Conservation (phyloP, 176 grass and related monocot genomes). For the Oryza australiensis region DNA sequence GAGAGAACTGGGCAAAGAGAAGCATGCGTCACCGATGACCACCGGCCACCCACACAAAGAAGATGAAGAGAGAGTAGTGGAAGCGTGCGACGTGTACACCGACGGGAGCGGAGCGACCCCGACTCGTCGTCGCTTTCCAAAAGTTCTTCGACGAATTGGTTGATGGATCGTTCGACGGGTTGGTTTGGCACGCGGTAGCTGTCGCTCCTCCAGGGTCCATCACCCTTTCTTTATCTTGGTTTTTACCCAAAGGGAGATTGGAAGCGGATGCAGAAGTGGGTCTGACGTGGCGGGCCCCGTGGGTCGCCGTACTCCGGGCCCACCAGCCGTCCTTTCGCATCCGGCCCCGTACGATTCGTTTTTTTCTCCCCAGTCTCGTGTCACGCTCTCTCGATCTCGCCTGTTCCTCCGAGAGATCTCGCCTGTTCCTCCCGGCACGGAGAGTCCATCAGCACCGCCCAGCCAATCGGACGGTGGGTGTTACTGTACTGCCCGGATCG, state of each 20-base stretch:
- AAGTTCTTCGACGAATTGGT: background rate
- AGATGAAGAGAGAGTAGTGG: background rate
- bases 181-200: background rate
- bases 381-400: background rate
- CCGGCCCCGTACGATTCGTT: background rate
- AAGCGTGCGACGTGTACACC: background rate
- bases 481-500: background rate
- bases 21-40: background rate
- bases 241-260: conserved; percentile 11
- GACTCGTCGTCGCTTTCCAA: background rate
- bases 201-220: background rate
- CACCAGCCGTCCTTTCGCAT: background rate
- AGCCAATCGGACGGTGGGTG: background rate
- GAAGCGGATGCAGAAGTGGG: background rate
- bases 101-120: background rate
- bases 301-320: background rate
- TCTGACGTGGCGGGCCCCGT: background rate
- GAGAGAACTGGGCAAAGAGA: background rate
- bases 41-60: conserved; percentile 12
- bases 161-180: background rate
- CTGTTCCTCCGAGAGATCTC: background rate
- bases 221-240: background rate
- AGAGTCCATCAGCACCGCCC: background rate
- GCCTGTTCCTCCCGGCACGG: background rate
- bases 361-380: too few species aligned